Evolutionary conservation across 495 filamentous ascomycete genomes (phyloP), one percentile per base, ranked within the genome.

Genomic region (Aspergillus funiculosus): DNA sequence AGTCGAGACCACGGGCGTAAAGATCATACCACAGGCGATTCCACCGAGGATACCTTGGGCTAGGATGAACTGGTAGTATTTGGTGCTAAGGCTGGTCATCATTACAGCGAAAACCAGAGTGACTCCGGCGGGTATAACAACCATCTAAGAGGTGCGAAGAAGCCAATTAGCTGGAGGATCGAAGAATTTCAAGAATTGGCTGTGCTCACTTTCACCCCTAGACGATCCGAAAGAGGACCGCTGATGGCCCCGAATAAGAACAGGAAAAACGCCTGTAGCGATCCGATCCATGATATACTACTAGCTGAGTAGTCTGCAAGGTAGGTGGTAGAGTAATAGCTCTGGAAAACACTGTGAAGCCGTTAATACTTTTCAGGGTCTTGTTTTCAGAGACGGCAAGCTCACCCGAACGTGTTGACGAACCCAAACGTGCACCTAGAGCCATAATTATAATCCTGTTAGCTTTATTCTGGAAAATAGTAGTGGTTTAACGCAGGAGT

Each of bases 31-130:
- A 63, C 54, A 66, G 22, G 54, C 50, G 1, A 68, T 34, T 7
- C 76, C 75, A 4, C 59, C 55, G 4, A 79, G 57, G 3, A 80
- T 44, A 11, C 74, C 75, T 54, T 82, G 77, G 0, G 66, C 65
- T 10, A 83, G 71, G 57, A 77, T 63, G 55, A 81, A 72, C 20
- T 82, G 79, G 56, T 66, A 81, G 61, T 76, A 81, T 35, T 69
- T 39, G 5, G 40, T 67, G 57, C 75, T 76, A 0, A 80, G 56
- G 31, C 64, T 71, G 5, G 62, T 64, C 62, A 81, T 65, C 71
- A 81, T 76, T 5, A 71, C 36, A 7, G 59, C 51, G 13, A 72
- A 27, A 11, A 69, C 44, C 29, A 54, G 43, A 6, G 54, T 28
- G 8, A 49, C 34, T 0, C 38, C 42, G 24, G 30, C 55, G 8